Percentiles rank a stretch among this genome's conserved stretches.
phyloP scores from a whole-genome alignment of 305 asterid genomes.

The Salvia sclarea region DNA sequence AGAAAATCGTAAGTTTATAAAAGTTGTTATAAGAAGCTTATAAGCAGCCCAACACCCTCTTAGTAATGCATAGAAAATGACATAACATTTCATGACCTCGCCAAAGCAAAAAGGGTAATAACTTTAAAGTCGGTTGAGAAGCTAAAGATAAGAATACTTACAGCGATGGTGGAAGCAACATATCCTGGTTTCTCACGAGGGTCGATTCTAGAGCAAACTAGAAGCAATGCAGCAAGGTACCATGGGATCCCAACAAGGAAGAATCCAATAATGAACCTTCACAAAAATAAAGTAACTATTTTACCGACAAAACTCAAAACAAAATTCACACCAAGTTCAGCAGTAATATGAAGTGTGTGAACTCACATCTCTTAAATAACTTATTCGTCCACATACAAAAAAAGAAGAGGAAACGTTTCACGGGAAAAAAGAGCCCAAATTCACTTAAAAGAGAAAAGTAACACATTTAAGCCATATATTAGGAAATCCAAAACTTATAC shows the following conservation, averaged over 20 bases:
- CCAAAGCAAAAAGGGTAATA: not conserved
- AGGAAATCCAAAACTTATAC: not conserved
- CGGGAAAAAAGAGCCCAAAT: not conserved
- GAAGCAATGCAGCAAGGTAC: conserved; percentile 66
- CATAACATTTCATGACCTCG: conserved; percentile 5
- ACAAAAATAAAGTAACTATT: conserved; percentile 24
- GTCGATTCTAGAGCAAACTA: conserved; percentile 65
- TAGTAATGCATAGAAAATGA: not conserved
- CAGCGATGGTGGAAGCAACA: conserved; percentile 65
- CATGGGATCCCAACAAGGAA: conserved; percentile 80
- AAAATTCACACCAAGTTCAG: not conserved
- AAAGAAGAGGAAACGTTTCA: not conserved
- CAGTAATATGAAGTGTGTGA: not conserved
- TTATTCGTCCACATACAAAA: not conserved
- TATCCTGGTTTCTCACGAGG: conserved; percentile 91
- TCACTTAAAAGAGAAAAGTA: not conserved
- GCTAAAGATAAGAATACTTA: conserved; percentile 46
- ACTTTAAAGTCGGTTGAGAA: conserved; percentile 6
- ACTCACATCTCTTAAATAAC: not conserved
- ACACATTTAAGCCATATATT: not conserved
- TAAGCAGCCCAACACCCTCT: no score
- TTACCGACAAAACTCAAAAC: conserved; percentile 4
- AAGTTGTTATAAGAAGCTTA: no score
- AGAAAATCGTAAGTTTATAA: no score
- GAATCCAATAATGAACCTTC: conserved; percentile 88